Percentiles rank a stretch among this genome's conserved stretches.
Conservation (phyloP, 495 filamentous ascomycete species). For the Penicillium steckii region DNA sequence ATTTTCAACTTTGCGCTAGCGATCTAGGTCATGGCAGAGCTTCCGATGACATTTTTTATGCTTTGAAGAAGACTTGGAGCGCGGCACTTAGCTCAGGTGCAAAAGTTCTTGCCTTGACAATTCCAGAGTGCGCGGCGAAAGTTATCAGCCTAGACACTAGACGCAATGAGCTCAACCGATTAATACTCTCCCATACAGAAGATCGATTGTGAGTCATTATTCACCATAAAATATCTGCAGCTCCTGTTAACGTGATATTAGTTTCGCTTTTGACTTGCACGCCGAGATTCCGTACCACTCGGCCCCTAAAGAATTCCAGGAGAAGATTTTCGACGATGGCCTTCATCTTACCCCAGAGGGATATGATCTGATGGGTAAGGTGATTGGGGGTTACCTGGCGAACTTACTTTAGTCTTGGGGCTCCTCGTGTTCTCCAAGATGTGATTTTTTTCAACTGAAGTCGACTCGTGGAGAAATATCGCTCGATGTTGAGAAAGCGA, state of each 20-base stretch:
- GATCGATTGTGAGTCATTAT: slow-evolving; percentile 44
- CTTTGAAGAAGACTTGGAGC: slow-evolving; percentile 45
- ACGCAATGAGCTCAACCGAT: slow-evolving; percentile 49
- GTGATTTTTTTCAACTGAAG: no score
- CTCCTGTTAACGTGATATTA: slow-evolving; percentile 1
- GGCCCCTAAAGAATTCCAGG: slow-evolving; percentile 40
- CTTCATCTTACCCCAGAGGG: slow-evolving; percentile 58
- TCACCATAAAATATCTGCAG: no score
- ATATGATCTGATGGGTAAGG: slow-evolving; percentile 55
- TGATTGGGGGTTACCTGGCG: slow-evolving; percentile 47
- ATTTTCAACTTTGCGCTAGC: no score
- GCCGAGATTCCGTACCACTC: slow-evolving; percentile 49
- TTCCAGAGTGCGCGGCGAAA: slow-evolving; percentile 50
- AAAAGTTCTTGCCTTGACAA: slow-evolving; percentile 59
- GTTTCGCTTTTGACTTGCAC: slow-evolving; percentile 53
- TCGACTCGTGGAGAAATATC: neutral
- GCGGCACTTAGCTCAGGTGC: slow-evolving; percentile 41
- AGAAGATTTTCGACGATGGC: slow-evolving; percentile 59
- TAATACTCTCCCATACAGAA: slow-evolving; percentile 46
- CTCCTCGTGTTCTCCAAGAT: neutral
- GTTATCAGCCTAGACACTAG: slow-evolving; percentile 28
- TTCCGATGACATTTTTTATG: slow-evolving; percentile 35
- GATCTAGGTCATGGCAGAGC: slow-evolving; percentile 42
- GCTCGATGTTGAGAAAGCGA: no score
- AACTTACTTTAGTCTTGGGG: slow-evolving; percentile 26